A percentile compares a stretch with the other conserved stretches of the same genome.
These are phyloP conservation scores for Stevia rebaudiana DNA, from an alignment of 140 eudicot genomes.

Conservation along the genomic window DNA sequence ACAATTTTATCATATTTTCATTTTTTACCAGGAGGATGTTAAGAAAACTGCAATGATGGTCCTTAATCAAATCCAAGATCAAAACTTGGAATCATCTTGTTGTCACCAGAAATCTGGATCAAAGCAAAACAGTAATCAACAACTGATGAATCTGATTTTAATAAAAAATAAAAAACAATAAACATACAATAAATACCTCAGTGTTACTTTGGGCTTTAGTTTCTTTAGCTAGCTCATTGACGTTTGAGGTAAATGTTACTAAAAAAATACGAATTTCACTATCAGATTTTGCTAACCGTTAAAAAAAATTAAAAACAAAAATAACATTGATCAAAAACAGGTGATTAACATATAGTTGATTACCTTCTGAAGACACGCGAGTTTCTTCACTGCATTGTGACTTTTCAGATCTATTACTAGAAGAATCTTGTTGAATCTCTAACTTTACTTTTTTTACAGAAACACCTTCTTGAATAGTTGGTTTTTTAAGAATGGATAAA, in stretches of 20 bases:
- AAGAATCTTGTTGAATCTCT: slow-evolving; percentile 29
- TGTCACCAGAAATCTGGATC: slow-evolving; percentile 24
- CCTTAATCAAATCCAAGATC: slow-evolving; percentile 68
- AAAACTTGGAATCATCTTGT: slow-evolving; percentile 53
- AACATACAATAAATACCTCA: slow-evolving; percentile 33
- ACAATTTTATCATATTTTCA: not conserved
- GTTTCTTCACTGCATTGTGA: slow-evolving; percentile 6
- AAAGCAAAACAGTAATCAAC: slow-evolving; percentile 6
- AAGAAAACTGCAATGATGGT: slow-evolving; percentile 8
- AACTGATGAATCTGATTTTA: not conserved
- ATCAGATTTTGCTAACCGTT: not conserved
- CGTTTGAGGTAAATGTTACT: slow-evolving; percentile 25
- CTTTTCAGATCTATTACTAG: slow-evolving; percentile 17
- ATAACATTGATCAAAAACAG: not conserved
- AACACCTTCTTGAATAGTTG: slow-evolving; percentile 26
- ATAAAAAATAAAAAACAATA: not conserved
- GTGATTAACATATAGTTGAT: slow-evolving; percentile 9
- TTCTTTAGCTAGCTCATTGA: slow-evolving; percentile 23
- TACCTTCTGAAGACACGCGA: slow-evolving; percentile 33
- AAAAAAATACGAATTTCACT: slow-evolving; percentile 21
- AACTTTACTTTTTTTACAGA: slow-evolving; percentile 22
- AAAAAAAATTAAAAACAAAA: not conserved
- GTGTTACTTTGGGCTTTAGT: slow-evolving; percentile 17
- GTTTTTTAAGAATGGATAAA: slow-evolving; percentile 54
- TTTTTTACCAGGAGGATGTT: not conserved